A percentile compares a stretch with the other conserved stretches of the same genome.
Conservation (phyloP, 1,284 basidiomycete species). For the Sanghuangporus weigelae region DNA sequence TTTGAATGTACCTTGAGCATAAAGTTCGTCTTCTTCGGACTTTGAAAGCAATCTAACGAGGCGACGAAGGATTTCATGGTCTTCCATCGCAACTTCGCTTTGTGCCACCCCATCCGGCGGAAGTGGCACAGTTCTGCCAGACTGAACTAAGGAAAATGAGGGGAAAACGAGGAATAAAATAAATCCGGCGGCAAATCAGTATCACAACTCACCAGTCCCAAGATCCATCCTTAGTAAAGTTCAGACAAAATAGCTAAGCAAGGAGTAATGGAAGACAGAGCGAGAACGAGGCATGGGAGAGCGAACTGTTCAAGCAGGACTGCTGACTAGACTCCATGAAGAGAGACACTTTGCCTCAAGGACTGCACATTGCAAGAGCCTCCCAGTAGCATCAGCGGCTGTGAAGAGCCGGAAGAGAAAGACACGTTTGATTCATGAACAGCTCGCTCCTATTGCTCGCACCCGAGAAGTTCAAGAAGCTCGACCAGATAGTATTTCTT, state of each 20-base stretch:
- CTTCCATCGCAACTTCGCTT: neutral
- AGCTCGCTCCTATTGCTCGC: neutral
- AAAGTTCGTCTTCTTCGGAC: slow-evolving; percentile 1
- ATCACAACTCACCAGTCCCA: neutral
- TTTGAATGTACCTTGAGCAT: slow-evolving; percentile 1
- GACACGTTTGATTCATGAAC: slow-evolving; percentile 6
- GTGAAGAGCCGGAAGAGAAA: neutral
- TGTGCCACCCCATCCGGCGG: neutral
- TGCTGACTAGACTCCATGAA: neutral
- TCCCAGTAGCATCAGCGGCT: neutral
- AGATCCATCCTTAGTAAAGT: neutral
- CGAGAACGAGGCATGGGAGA: neutral
- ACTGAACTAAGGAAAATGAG: neutral
- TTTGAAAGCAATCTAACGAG: neutral
- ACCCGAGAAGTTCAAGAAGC: neutral
- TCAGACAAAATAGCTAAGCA: neutral
- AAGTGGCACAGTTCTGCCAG: neutral
- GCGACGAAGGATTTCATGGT: neutral
- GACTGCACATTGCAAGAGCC: neutral
- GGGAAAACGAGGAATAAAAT: neutral
- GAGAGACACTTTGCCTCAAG: slow-evolving; percentile 2
- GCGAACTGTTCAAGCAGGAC: neutral
- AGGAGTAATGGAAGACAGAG: neutral
- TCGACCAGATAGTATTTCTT: neutral
- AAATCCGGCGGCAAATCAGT: neutral